These are phyloP conservation scores for Rhizopogon roseolus DNA, from an alignment of 768 basidiomycete genomes.

Conservation along the genomic window DNA sequence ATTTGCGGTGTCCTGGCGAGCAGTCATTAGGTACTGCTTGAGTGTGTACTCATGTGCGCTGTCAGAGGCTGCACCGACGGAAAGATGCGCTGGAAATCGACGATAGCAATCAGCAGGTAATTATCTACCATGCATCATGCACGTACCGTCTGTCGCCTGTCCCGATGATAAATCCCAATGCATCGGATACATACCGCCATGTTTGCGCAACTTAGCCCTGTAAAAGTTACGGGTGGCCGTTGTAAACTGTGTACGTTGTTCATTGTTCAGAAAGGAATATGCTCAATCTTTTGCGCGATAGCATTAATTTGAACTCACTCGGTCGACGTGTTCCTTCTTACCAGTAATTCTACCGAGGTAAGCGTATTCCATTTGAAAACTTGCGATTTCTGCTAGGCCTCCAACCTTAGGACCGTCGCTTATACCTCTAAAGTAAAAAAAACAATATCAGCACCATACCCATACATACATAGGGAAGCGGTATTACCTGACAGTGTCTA, in stretches of 20 bases:
- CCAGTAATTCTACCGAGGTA: slow-evolving; percentile 80
- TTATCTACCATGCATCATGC: not conserved
- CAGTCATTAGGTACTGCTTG: slow-evolving; percentile 68
- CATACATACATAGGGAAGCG: not conserved
- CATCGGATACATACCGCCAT: slow-evolving; percentile 63
- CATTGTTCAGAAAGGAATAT: not conserved
- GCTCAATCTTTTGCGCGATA: not conserved
- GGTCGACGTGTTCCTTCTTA: slow-evolving; percentile 54
- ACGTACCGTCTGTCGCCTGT: slow-evolving; percentile 43
- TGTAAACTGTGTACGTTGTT: slow-evolving; percentile 33
- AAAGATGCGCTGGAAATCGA: slow-evolving; percentile 34
- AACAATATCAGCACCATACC: not conserved
- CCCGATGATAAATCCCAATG: slow-evolving; percentile 50
- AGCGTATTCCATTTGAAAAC: slow-evolving; percentile 78
- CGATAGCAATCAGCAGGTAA: slow-evolving; percentile 1
- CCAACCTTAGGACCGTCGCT: slow-evolving; percentile 30
- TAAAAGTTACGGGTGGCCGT: slow-evolving; percentile 45
- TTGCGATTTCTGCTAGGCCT: slow-evolving; percentile 75
- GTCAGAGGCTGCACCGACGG: slow-evolving; percentile 65
- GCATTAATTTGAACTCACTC: slow-evolving; percentile 31
- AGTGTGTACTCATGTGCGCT: slow-evolving; percentile 77
- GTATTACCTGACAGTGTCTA: slow-evolving; percentile 60
- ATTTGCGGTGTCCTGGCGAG: slow-evolving; percentile 51
- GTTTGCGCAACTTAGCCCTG: slow-evolving; percentile 36
- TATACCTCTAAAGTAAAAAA: not conserved